These are phyloP conservation scores for Coniella vitis DNA, from an alignment of 2,329 filamentous ascomycete genomes.

Conservation along the genomic window DNA sequence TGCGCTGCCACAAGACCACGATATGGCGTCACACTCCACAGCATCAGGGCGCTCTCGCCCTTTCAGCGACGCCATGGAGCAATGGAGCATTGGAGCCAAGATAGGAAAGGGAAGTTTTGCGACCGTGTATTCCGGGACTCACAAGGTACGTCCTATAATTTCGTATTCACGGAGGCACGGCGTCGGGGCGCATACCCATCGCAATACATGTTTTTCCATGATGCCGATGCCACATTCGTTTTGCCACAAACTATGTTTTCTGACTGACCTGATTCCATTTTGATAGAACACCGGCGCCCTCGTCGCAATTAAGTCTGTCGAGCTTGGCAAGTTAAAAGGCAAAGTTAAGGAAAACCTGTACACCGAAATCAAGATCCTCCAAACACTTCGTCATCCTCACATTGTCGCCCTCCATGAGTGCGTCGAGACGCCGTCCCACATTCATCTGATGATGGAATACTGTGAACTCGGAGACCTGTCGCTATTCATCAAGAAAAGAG, in stretches of 20 bases:
- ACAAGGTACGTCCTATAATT: conserved; percentile 58
- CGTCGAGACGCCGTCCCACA: conserved; percentile 77
- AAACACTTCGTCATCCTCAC: conserved; percentile 88
- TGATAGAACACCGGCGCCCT: conserved; percentile 66
- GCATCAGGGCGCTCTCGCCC: conserved; percentile 20
- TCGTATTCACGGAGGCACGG: not conserved
- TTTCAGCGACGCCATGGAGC: conserved; percentile 50
- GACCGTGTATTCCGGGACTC: conserved; percentile 81
- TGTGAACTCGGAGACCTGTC: conserved; percentile 93
- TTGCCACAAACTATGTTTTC: not conserved
- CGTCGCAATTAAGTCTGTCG: conserved; percentile 95
- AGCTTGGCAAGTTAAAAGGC: conserved; percentile 81
- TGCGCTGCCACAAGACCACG: conserved; percentile 21
- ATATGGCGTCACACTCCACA: conserved; percentile 23
- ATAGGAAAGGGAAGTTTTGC: conserved; percentile 98
- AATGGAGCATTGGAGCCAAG: conserved; percentile 77
- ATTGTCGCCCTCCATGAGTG: conserved; percentile 96
- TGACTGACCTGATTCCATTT: conserved; percentile 15
- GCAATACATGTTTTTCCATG: too few species aligned
- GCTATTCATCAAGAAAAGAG: conserved; percentile 80
- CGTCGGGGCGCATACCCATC: too few species aligned
- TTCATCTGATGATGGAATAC: conserved; percentile 98
- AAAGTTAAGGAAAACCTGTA: conserved; percentile 96
- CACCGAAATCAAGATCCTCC: conserved; percentile 91
- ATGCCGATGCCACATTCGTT: too few species aligned